Base-by-base conservation (phyloP, 1,284 basidiomycete species). In the Microbotryomycetes sp. region DNA sequence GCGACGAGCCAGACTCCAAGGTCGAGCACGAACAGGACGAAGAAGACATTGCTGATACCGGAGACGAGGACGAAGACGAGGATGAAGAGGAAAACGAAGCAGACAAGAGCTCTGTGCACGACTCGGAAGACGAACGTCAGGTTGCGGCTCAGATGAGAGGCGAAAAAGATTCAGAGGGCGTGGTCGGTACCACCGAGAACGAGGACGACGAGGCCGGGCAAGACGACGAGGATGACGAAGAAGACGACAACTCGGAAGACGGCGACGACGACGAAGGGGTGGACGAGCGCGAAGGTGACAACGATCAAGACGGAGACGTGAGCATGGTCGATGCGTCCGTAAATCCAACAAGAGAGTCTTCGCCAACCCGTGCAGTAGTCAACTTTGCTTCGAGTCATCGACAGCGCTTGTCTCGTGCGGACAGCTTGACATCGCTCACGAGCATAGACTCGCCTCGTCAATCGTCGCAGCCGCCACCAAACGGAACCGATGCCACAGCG, bases 101-200 rank as follows among this genome's bases (percentile, higher is more conserved):
- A 4, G 57, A 49, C 1, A 53, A 56, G 4, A 45, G 29, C 2
- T n/a, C 18, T 3, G 45, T 27, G 1, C 54, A 59, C 0, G 55
- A 57, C 5, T 58, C 47, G 5, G 62, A 60, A 26, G 54, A 56
- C n/a, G 46, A 45, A 2, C 9, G 18, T 11, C 35, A 41, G 18
- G 35, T 41, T 11, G 35, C 35, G 9, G 35, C 35, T 41, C 35
- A 41, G 18, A 41, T 41, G 35, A 41, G 9, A 11, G 35, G 11
- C 9, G 55, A 53, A 6, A 56, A 60, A 30, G 62, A 58, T 24
- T 61, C 62, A 18, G 60, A 62, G n/a, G 64, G 57, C 9, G 52
- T 56, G 9, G 56, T 54, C 35, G 64, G 28, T 52, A 11, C 18
- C 24, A 1, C n/a, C 50, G 23, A 52, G n/a, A 29, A 27, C 28